Conservation (phyloP, 1,284 basidiomycete genomes). For the Trichosporon faecale region DNA sequence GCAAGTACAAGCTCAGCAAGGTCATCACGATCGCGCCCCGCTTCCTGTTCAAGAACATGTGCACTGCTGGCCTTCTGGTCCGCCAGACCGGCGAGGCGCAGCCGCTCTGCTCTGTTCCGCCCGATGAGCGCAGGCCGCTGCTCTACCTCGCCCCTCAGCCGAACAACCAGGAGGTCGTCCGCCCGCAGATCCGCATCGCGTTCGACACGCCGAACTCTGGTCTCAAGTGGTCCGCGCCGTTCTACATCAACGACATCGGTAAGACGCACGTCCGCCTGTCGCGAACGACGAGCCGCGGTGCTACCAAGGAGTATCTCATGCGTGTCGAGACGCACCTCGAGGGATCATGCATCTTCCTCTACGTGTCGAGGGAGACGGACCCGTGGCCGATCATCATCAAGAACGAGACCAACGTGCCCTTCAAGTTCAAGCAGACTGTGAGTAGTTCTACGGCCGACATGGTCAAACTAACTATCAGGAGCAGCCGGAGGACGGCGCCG, state of each 20-base stretch:
- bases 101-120: constrained; percentile 56
- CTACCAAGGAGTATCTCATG: constrained; percentile 60
- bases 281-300: constrained; percentile 55
- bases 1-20: constrained; percentile 95
- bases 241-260: constrained; percentile 91
- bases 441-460: constrained; percentile 25
- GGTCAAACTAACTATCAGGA: constrained; percentile 1
- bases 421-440: constrained; percentile 76
- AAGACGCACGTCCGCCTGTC: constrained; percentile 63
- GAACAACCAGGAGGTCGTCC: constrained; percentile 15
- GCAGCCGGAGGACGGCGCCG: constrained; percentile 43
- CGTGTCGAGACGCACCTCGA: constrained; percentile 80
- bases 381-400: constrained; percentile 89
- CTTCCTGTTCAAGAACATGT: constrained; percentile 84
- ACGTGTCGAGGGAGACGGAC: constrained; percentile 63
- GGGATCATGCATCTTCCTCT: constrained; percentile 85
- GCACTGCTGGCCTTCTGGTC: constrained; percentile 68
- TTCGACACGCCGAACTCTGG: constrained; percentile 77
- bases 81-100: constrained; percentile 71
- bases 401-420: constrained; percentile 75
- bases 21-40: constrained; percentile 88
- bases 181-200: constrained; percentile 73
- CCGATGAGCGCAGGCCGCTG: constrained; percentile 69
- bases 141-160: constrained; percentile 64
- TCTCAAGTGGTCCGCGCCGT: constrained; percentile 75